These are phyloP conservation scores for Aspergillus candidus DNA, from an alignment of 2,329 filamentous ascomycete species.

Conservation along the genomic window DNA sequence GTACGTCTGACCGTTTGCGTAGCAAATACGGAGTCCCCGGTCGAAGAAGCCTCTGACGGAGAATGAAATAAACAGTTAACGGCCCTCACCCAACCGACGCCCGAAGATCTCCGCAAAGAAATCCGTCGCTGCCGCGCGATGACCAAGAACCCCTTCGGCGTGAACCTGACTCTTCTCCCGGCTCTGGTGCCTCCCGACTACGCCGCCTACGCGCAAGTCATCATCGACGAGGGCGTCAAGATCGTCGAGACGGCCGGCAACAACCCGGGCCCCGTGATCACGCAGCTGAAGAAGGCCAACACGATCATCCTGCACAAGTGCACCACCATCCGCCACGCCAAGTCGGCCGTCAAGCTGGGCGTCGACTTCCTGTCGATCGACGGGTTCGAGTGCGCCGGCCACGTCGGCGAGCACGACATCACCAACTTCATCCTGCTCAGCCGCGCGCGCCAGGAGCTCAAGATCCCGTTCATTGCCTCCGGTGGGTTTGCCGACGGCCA, in stretches of 20 bases:
- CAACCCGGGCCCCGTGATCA: constrained; percentile 82
- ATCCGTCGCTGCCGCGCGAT: constrained; percentile 79
- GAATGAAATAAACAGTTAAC: constrained; percentile 36
- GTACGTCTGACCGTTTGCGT: constrained; percentile 26
- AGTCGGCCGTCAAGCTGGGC: constrained; percentile 85
- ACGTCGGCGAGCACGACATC: constrained; percentile 50
- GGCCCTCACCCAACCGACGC: constrained; percentile 79
- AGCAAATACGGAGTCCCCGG: too few species aligned
- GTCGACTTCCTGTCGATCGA: constrained; percentile 97
- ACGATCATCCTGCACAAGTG: constrained; percentile 91
- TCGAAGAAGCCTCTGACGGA: not conserved
- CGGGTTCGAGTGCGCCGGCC: constrained; percentile 90
- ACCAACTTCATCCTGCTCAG: constrained; percentile 62
- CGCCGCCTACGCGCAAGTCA: constrained; percentile 78
- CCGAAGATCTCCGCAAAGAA: constrained; percentile 86
- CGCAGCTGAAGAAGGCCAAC: constrained; percentile 73
- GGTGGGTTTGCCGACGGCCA: constrained; percentile 94
- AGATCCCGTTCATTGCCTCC: constrained; percentile 87
- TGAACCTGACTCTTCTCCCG: constrained; percentile 92
- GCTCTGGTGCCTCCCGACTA: constrained; percentile 89
- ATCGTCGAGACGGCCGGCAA: constrained; percentile 94
- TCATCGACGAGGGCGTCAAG: constrained; percentile 86
- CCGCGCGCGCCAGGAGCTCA: constrained; percentile 74
- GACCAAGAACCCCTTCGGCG: constrained; percentile 62
- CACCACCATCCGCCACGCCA: constrained; percentile 89